Evolutionary conservation across 2,329 filamentous ascomycete species (phyloP).

Genomic region (Epichloe aotearoae): DNA sequence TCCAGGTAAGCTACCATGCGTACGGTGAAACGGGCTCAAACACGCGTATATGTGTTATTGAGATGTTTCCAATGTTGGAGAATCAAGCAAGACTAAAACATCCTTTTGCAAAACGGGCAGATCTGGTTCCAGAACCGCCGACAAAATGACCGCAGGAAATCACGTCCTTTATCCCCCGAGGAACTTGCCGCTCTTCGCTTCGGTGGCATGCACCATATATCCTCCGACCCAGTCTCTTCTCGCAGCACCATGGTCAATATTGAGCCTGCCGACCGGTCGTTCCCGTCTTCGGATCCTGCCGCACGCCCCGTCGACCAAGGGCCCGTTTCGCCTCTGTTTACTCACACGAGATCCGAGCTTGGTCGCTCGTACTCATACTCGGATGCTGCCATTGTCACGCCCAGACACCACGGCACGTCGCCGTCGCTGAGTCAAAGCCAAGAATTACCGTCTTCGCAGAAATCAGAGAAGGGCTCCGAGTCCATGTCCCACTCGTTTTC

Average conservation of each 20-base stretch:
- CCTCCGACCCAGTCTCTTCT: conserved; percentile 28
- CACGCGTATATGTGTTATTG: neutral
- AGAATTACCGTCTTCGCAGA: conserved; percentile 15
- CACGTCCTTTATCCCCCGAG: conserved; percentile 63
- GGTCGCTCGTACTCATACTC: conserved; percentile 7
- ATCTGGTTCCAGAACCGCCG: conserved; percentile 97
- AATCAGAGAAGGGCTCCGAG: conserved; percentile 14
- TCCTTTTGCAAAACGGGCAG: conserved; percentile 30
- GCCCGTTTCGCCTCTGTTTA: conserved; percentile 12
- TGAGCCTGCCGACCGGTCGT: conserved; percentile 12
- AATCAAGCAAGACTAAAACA: neutral
- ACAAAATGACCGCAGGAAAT: conserved; percentile 84
- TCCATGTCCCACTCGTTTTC: conserved; percentile 27
- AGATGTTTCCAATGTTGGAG: neutral
- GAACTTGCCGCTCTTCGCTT: conserved; percentile 54
- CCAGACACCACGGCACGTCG: conserved; percentile 6
- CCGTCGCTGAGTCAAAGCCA: conserved; percentile 14
- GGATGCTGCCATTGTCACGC: conserved; percentile 14
- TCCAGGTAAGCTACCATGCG: conserved; percentile 56
- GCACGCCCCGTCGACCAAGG: conserved; percentile 13
- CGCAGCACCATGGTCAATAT: conserved; percentile 14
- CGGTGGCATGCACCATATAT: conserved; percentile 38
- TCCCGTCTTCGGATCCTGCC: conserved; percentile 16
- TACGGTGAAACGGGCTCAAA: neutral
- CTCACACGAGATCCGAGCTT: conserved; percentile 4